Percentiles rank a stretch among this genome's conserved stretches.
These are phyloP conservation scores for Neonectria neomacrospora DNA, from an alignment of 2,329 filamentous ascomycete species.

Conservation along the genomic window DNA sequence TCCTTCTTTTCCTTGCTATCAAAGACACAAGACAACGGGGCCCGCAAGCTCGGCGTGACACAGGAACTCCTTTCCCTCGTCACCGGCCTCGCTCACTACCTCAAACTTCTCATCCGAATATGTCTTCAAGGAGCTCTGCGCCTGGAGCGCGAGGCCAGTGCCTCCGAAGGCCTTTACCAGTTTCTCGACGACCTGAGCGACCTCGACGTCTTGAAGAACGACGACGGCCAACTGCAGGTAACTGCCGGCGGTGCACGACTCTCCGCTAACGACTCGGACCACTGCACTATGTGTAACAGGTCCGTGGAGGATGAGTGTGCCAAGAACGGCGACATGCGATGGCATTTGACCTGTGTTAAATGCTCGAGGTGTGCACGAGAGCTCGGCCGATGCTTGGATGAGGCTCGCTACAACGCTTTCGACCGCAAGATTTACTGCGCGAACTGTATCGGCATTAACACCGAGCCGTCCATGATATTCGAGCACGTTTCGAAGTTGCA, in stretches of 20 bases:
- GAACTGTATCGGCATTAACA: slow-evolving; percentile 69
- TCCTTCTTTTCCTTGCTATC: slow-evolving; percentile 96
- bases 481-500: slow-evolving; percentile 84
- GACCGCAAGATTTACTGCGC: slow-evolving; percentile 78
- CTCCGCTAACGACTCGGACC: slow-evolving; percentile 82
- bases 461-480: slow-evolving; percentile 67
- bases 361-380: slow-evolving; percentile 76
- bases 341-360: slow-evolving; percentile 85
- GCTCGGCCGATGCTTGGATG: slow-evolving; percentile 73
- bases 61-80: slow-evolving; percentile 98
- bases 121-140: slow-evolving; percentile 93
- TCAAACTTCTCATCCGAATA: slow-evolving; percentile 96
- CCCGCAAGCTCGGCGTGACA: slow-evolving; percentile 91
- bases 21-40: slow-evolving; percentile 92
- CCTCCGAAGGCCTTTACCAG: slow-evolving; percentile 78
- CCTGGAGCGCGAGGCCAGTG: slow-evolving; percentile 84
- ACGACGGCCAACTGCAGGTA: slow-evolving; percentile 75
- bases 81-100: slow-evolving; percentile 94
- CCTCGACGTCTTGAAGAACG: slow-evolving; percentile 80
- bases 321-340: slow-evolving; percentile 77
- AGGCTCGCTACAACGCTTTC: slow-evolving; percentile 76
- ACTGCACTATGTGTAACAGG: slow-evolving; percentile 82
- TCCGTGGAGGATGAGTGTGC: slow-evolving; percentile 96
- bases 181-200: slow-evolving; percentile 88
- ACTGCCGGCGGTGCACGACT: slow-evolving; percentile 73